phyloP scores from a whole-genome alignment of 352 stramenopile species.

The Phytophthora chlamydospora region DNA sequence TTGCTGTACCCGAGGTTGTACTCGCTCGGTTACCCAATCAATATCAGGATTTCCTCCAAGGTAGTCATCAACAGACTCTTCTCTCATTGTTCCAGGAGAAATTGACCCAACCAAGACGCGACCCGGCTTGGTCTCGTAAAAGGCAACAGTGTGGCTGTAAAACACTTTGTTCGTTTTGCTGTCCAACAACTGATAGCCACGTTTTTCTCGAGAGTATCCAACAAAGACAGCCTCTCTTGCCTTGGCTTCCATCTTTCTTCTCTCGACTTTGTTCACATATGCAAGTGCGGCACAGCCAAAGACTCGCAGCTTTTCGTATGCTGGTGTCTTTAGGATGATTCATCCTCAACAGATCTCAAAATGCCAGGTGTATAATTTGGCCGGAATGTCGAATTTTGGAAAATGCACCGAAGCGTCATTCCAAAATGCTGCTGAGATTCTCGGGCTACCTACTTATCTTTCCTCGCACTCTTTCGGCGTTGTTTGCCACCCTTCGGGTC shows the following conservation, averaged over 20 bases:
- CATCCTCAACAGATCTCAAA: too few species aligned
- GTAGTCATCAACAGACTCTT: too few species aligned
- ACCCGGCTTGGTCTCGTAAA: slow-evolving; percentile 7
- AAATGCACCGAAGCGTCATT: too few species aligned
- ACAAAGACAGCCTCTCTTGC: slow-evolving; percentile 9
- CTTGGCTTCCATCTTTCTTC: slow-evolving; percentile 7
- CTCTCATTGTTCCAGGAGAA: too few species aligned
- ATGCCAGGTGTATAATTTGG: too few species aligned
- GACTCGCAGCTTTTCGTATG: background rate
- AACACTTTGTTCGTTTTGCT: slow-evolving; percentile 1
- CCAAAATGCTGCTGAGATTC: too few species aligned
- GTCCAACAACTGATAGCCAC: slow-evolving; percentile 7
- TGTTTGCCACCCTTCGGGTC: too few species aligned
- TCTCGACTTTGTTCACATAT: slow-evolving; percentile 14
- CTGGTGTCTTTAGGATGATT: slow-evolving; percentile 5
- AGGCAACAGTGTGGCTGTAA: slow-evolving; percentile 6
- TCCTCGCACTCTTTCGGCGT: too few species aligned
- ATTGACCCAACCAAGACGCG: background rate
- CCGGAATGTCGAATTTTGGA: too few species aligned
- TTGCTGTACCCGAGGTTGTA: background rate
- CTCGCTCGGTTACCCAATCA: slow-evolving; percentile 13
- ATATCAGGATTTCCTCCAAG: too few species aligned
- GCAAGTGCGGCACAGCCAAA: slow-evolving; percentile 15
- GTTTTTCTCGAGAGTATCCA: background rate
- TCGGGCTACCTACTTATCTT: too few species aligned